Evolutionary conservation across 768 basidiomycete species (phyloP), one percentile per base, ranked within the genome.

Genomic region (Gymnopilus junonius): DNA sequence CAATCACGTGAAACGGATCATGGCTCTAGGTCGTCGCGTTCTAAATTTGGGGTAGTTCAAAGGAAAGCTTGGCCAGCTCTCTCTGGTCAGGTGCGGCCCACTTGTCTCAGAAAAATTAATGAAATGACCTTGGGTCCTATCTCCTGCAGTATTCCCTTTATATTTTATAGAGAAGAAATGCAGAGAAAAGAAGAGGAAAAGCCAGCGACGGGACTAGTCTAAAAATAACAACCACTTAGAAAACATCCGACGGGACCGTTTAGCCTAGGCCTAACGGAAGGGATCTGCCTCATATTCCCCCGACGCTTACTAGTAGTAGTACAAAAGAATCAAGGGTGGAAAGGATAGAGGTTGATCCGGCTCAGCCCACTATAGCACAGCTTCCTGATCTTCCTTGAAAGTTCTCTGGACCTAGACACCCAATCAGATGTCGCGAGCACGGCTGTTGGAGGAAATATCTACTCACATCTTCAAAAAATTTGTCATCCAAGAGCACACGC

Each of bases 401-500:
- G 70, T 70, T 40, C 57, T 64, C 31, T 64, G 65, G 21, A 73
- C 70, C 71, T 73, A 35, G 6, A 21, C 14, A 39, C 58, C 39
- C 46, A 43, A 15, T 34, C 7, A 39, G 31, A 34, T 15, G 50
- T 15, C 17, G 23, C 4, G 8, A 15, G 3, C 0, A 31, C 7
- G 21, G 8, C 32, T 25, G 20, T 29, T 14, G 32, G 29, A 25
- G 15, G 17, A 14, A 50, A 20, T 25, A 23, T 15, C 12, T 34
- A 43, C 55, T 12, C 57, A 88, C 92, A 80, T 88, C 72, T 1
- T 71, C 74, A 63, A 85, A 83, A 75, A 91, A 94, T 4, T 68
- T 72, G 43, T 86, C 87, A 64, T 94, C 93, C 17, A 82, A 82
- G 8, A 94, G 73, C 14, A 88, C 86, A 5, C 90, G 81, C 29